Evolutionary conservation across 768 basidiomycete genomes (phyloP).

Genomic region (Chalciporus pseudorubinellus): DNA sequence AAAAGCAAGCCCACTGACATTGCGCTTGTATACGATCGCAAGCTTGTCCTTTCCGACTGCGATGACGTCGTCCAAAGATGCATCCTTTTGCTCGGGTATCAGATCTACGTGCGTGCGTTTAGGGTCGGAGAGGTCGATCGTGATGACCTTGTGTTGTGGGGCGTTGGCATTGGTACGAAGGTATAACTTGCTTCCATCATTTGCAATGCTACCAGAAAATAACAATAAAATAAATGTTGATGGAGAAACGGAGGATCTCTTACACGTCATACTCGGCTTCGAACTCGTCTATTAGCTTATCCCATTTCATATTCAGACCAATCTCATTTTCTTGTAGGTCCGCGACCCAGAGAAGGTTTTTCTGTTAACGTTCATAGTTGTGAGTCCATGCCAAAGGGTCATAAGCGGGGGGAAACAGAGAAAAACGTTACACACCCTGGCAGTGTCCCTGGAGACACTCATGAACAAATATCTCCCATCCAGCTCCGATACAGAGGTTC

Average conservation of each 20-base stretch:
- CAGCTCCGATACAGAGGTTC: conserved; percentile 49
- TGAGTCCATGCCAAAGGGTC: neutral
- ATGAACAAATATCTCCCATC: conserved; percentile 66
- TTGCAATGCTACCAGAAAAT: conserved; percentile 49
- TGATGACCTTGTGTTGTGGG: conserved; percentile 63
- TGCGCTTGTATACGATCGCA: conserved; percentile 64
- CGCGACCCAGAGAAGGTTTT: conserved; percentile 73
- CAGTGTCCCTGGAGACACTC: conserved; percentile 56
- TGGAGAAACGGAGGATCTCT: conserved; percentile 21
- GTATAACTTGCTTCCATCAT: conserved; percentile 61
- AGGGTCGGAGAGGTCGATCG: conserved; percentile 55
- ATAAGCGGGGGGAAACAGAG: neutral
- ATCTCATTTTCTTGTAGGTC: conserved; percentile 60
- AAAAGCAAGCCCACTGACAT: conserved; percentile 44
- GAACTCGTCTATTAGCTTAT: conserved; percentile 67
- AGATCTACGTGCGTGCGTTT: conserved; percentile 51
- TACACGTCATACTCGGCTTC: conserved; percentile 65
- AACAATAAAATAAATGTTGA: neutral
- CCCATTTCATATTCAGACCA: conserved; percentile 66
- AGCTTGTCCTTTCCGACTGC: conserved; percentile 56
- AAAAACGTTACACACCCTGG: conserved; percentile 44
- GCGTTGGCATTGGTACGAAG: conserved; percentile 65
- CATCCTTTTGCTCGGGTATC: conserved; percentile 66
- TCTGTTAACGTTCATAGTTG: conserved; percentile 39
- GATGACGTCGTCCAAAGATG: conserved; percentile 51